Base-by-base conservation (phyloP, 2,329 filamentous ascomycete genomes). In the Aspergillus fischeri region DNA sequence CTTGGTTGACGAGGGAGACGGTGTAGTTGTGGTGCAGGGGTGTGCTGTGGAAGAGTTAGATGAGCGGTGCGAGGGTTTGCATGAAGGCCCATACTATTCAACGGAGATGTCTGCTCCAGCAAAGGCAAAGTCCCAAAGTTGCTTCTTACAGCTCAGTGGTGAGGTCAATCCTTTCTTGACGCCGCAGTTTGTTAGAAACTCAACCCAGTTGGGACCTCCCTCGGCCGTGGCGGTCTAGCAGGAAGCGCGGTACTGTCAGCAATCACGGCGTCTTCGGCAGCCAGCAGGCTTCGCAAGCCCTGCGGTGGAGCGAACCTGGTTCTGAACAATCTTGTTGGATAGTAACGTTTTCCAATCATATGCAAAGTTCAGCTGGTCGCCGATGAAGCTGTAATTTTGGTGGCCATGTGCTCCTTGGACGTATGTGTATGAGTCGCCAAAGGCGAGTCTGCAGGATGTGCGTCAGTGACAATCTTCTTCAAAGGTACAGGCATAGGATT, bases 101-200 rank as follows among this genome's bases (percentile, higher is more conserved):
- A 70, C 70, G 6, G 77, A 77, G 20, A 82, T 76, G 55, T 83
- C 79, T 0, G 80, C 75, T 2, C 82, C 82, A 1, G 79, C 81
- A 58, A 83, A 84, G 0, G 81, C 81, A 62, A 84, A 84, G 55
- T 83, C 77, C 81, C 81, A 84, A 0, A 84, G 72, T 53, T 83
- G 78, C 10, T 69, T 72, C 9, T 72, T 60, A 63, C 82, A 83
- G 21, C 70, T 68, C 27, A 67, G 65, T 2, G 80, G 81, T 2
- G 72, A 70, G 9, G 73, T 78, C 3, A 78, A 64, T 7, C 79
- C 79, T 14, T 73, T 65, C 41, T 77, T 63, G 8, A 78, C 51
- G n/a, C 78, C 80, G 63, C 82, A 84, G 1, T 70, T 67, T 6
- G 82, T 84, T 24, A 84, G 70, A 54, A 75, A 79, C 62, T 84